phyloP scores from a whole-genome alignment of 176 grass and related monocot genomes.

The Phoenix dactylifera region DNA sequence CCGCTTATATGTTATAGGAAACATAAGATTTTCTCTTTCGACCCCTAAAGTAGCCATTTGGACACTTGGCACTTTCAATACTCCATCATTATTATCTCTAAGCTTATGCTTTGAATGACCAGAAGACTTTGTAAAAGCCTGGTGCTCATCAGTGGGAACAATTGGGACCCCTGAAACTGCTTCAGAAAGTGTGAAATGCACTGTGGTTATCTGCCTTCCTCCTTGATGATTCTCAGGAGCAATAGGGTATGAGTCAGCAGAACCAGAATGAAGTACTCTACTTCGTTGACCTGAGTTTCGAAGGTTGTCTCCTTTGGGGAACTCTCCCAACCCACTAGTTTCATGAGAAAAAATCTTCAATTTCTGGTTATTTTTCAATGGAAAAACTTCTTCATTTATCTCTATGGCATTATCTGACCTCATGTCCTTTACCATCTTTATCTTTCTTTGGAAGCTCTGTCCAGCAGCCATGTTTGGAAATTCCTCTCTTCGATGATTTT shows the following conservation, averaged over 20 bases:
- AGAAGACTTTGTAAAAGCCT: neutral
- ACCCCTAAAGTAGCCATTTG: neutral
- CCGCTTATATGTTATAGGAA: constrained; percentile 13
- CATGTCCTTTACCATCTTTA: neutral
- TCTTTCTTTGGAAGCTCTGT: neutral
- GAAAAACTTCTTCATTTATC: neutral
- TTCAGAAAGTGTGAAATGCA: neutral
- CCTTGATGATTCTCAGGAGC: neutral
- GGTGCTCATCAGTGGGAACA: constrained; percentile 1
- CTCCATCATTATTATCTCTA: neutral
- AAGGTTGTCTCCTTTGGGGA: neutral
- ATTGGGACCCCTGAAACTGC: neutral
- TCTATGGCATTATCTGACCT: neutral
- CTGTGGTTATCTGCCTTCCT: neutral
- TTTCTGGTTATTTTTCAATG: neutral
- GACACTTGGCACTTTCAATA: too few species aligned
- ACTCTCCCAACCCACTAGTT: constrained; percentile 1
- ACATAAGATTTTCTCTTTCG: neutral
- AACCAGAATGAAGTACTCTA: constrained; percentile 1
- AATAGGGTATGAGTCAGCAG: neutral
- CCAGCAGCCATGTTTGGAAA: neutral
- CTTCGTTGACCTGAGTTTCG: neutral
- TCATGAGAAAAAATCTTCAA: constrained; percentile 7
- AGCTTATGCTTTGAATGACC: neutral
- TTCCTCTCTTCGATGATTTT: constrained; percentile 1